These are phyloP conservation scores for Backusella macrospora DNA, from an alignment of 192 early-diverging fungal genomes.

Conservation along the genomic window DNA sequence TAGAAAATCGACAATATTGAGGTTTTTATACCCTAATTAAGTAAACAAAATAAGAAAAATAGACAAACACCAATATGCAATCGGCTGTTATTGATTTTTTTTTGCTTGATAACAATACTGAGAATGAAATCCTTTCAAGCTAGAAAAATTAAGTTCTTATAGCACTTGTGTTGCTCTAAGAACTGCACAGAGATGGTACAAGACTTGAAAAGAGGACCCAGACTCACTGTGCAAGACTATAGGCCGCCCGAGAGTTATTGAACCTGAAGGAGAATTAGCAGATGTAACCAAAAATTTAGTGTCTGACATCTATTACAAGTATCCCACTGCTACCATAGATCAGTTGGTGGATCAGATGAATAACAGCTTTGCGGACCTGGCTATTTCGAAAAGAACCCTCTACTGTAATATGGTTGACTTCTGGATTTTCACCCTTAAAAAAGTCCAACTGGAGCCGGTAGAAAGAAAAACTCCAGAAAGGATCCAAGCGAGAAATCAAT, in stretches of 20 bases:
- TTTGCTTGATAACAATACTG: no score
- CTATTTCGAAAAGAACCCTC: no score
- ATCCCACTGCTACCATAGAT: no score
- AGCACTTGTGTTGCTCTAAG: not conserved
- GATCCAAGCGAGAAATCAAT: slow-evolving; percentile 20
- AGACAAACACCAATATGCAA: not conserved
- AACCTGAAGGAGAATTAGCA: no score
- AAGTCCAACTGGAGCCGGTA: slow-evolving; percentile 3
- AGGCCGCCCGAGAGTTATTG: no score
- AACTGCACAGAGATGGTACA: slow-evolving; percentile 12
- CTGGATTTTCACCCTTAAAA: slow-evolving; percentile 2
- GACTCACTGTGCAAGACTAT: slow-evolving; percentile 17
- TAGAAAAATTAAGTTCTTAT: slow-evolving; percentile 7
- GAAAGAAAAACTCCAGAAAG: slow-evolving; percentile 18
- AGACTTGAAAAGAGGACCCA: slow-evolving; percentile 14
- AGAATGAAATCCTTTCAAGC: not conserved
- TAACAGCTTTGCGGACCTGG: no score
- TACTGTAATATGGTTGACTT: slow-evolving; percentile 18
- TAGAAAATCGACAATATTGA: not conserved
- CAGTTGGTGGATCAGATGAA: no score
- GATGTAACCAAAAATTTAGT: no score
- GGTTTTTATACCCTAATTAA: not conserved
- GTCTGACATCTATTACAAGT: no score
- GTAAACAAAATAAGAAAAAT: slow-evolving; percentile 1
- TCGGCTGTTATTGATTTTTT: not conserved